Evolutionary conservation across 768 basidiomycete genomes (phyloP).

Genomic region (Auricularia sp.): DNA sequence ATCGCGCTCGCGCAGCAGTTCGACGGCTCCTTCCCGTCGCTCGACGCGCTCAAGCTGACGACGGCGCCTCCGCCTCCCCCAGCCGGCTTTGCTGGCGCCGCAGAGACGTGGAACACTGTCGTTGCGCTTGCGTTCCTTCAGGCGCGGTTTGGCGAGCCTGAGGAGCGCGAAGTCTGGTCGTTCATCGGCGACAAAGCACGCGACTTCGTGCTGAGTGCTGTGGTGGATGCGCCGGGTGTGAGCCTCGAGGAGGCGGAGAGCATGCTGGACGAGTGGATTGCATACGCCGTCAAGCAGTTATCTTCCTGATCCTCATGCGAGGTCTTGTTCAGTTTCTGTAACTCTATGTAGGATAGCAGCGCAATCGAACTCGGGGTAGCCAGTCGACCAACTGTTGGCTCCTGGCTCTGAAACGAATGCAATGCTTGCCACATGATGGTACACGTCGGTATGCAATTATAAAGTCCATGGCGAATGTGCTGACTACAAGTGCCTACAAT

Average conservation of each 20-base stretch:
- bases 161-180: not conserved
- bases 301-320: too few relatives aligned
- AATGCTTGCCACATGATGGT: too few relatives aligned
- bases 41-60: not conserved
- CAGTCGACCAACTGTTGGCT: too few relatives aligned
- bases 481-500: too few relatives aligned
- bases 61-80: not conserved
- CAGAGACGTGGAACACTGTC: not conserved
- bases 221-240: not conserved
- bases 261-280: not conserved
- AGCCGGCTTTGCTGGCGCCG: not conserved
- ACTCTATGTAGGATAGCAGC: too few relatives aligned
- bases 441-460: too few relatives aligned
- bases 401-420: too few relatives aligned
- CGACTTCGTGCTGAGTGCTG: not conserved
- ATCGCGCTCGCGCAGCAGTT: not conserved
- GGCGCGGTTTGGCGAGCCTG: not conserved
- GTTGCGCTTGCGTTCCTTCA: not conserved
- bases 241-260: not conserved
- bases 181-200: not conserved
- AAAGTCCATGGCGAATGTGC: too few relatives aligned
- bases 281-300: not conserved
- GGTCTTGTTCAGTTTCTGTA: too few relatives aligned
- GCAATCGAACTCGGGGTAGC: too few relatives aligned
- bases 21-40: not conserved